Base-by-base conservation (phyloP, 2,329 filamentous ascomycete genomes). In the Allantophomopsis lycopodina region DNA sequence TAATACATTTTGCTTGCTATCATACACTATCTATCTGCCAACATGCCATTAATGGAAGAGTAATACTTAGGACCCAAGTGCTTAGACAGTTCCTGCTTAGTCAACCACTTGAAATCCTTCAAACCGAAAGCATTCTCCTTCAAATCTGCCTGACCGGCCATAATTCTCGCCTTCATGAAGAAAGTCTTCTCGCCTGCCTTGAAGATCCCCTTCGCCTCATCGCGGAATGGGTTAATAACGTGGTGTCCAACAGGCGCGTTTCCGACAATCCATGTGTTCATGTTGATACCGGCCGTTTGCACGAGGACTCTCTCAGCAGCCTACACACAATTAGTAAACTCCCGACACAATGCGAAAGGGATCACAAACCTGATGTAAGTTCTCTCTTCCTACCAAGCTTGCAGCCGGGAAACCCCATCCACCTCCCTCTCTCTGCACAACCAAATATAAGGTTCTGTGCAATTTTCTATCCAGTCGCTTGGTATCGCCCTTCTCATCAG, bases 231-330 rank as follows among this genome's bases (percentile, higher is more conserved):
- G 46, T 75, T 64, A 44, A 64, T 65, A 48, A 83, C 68, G 54
- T 83, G 64, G 62, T 95, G 83, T 18, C 88, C 89, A 42, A 95
- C 73, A 10, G 91, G 91, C 42, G 83, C 82, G 52, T 87, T 87
- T 44, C 87, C 89, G 38, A 98, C 83, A 50, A 96, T 76, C 88
- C 91, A 98, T 40, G 87, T 95, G 67, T 96, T 96, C 88, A 98
- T 96, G 69, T 98, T 93, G 44, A 83, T 64, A 42, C 91, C 91
- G 8, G 81, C 87, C 3, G 85, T 69, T 52, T 84, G 71, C 39
- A 79, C 68, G 17, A 96, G 69, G 40, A 87, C 77, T 44, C 87
- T 75, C 55, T 86, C 75, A 31, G 89, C 87, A 35, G 84, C 79
- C 91, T 98, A 51, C 33, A 21, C 15, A 15, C 5, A 7, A 17